phyloP scores from a whole-genome alignment of 164 flowering plant species.

The Macadamia integrifolia region DNA sequence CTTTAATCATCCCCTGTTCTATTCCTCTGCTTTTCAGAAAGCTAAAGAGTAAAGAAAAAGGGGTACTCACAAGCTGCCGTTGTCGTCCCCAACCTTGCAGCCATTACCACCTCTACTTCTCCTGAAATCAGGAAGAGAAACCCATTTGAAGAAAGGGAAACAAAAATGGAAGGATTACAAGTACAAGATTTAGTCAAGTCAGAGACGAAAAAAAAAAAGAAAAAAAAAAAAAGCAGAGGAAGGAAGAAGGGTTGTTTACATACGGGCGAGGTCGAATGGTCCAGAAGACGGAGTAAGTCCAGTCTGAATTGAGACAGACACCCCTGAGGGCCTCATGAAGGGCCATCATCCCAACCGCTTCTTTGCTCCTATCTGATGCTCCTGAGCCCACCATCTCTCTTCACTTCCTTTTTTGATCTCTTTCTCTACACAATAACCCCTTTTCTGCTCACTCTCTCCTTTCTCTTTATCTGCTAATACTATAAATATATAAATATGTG shows the following conservation, averaged over 20 bases:
- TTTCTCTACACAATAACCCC: constrained; percentile 14
- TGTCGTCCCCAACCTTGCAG: constrained; percentile 87
- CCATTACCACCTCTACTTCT: constrained; percentile 94
- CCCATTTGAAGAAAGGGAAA: constrained; percentile 22
- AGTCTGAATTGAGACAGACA: constrained; percentile 88
- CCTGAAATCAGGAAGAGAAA: constrained; percentile 39
- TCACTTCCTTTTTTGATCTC: constrained; percentile 23
- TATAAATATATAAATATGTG: background rate
- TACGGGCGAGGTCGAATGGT: constrained; percentile 92
- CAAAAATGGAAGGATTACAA: background rate
- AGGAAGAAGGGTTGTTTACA: background rate
- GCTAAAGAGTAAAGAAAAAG: constrained; percentile 1
- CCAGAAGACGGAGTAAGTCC: constrained; percentile 98
- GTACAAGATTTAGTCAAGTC: background rate
- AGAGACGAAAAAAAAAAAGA: background rate
- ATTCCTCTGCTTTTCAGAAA: background rate
- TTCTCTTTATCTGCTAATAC: background rate
- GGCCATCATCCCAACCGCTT: constrained; percentile 99
- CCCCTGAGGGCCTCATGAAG: constrained; percentile 96
- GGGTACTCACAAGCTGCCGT: constrained; percentile 73
- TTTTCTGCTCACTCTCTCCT: constrained; percentile 8
- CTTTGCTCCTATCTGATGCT: constrained; percentile 87
- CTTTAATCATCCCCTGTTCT: background rate
- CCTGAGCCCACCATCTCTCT: constrained; percentile 91
- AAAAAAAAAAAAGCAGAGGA: constrained; percentile 8